phyloP scores from a whole-genome alignment of 345 rosid genomes.

The Rhodamnia argentea region DNA sequence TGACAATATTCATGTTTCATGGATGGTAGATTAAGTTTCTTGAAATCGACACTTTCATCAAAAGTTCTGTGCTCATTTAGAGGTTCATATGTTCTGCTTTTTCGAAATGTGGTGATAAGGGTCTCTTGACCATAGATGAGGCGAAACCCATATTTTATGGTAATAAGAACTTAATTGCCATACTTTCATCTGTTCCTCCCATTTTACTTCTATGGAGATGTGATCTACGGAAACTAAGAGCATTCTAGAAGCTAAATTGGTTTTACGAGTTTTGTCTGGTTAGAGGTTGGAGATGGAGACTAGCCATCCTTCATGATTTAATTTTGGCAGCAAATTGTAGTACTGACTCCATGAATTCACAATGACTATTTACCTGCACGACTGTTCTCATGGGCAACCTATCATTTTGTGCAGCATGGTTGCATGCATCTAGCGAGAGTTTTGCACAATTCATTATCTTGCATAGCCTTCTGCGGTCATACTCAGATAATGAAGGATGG shows the following conservation, averaged over 20 bases:
- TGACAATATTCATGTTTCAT: neutral
- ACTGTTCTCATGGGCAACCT: conserved; percentile 76
- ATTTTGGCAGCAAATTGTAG: neutral
- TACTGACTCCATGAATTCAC: neutral
- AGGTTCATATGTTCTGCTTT: neutral
- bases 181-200: neutral
- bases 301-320: neutral
- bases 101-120: neutral
- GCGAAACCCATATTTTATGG: neutral
- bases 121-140: neutral
- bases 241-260: neutral
- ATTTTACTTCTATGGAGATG: neutral
- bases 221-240: neutral
- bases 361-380: conserved; percentile 46
- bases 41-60: neutral
- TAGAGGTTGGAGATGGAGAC: neutral
- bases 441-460: conserved; percentile 66
- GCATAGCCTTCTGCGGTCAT: conserved; percentile 65
- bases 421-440: conserved; percentile 79
- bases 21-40: neutral
- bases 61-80: neutral
- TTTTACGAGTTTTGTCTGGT: neutral
- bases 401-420: conserved; percentile 91
- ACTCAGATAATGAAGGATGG: conserved; percentile 63
- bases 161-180: neutral